Evolutionary conservation across 169 alveolate genomes (phyloP), one percentile per base, ranked within the genome.

Genomic region (Babesia ovata): DNA sequence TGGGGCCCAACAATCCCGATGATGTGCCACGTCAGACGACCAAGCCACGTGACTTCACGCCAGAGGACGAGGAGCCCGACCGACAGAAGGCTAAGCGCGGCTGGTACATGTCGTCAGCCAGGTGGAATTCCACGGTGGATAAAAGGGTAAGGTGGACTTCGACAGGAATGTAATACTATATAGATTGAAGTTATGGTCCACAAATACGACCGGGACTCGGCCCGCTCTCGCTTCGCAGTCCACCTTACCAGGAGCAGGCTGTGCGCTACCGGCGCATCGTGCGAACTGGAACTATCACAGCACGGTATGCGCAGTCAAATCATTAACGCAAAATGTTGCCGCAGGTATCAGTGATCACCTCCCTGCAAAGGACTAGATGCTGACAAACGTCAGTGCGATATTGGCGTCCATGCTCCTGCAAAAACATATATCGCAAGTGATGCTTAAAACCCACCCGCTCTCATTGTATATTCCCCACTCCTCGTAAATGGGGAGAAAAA

Each of bases 381-480:
- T 77, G 48, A 77, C 79, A 45, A 77, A 66, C 21, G 63, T 58
- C 50, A 77, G 52, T 19, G 74, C 61, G 10, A 71, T 56, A 46
- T 42, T 48, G 46, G 71, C 72, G 24, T 71, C 76, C 63, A 49
- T 39, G 70, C 33, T 62, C 46, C 81, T 71, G 72, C 19, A 26
- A 45, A 54, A 11, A 0, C 36, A 8, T 56, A 8, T 56, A 33
- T 3, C 24, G 36, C 22, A 12, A 7, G 48, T 8, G 13, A 8
- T 11, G 19, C 17, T 11, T 14, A 2, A 2, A 28, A 72, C 63
- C 26, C 19, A 72, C 79, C 29, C 17, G 74, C 84, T 61, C 3
- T 81, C 76, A 50, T 81, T 81, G 67, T 81, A 42, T 11, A 81
- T 48, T 0, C 59, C 69, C 88, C 88, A 81, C 44, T 73, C 75